Percentiles rank a stretch among this genome's conserved stretches.
Conservation (phyloP, 2,329 filamentous ascomycete genomes). For the Plectosphaerella sp. region DNA sequence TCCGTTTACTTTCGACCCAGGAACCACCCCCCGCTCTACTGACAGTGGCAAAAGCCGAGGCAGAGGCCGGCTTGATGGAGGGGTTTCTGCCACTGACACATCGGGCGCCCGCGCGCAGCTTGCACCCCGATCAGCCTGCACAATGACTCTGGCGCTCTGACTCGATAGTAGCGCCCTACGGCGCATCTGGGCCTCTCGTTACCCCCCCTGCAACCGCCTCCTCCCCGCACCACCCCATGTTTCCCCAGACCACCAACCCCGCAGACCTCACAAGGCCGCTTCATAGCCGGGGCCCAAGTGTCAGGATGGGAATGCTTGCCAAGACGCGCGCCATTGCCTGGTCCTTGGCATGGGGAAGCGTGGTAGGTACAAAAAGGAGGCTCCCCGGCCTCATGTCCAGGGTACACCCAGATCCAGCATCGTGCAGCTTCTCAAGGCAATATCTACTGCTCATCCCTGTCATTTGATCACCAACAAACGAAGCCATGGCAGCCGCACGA, state of each 20-base stretch:
- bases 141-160: conserved; percentile 8
- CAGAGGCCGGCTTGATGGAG: neutral
- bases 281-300: neutral
- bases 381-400: neutral
- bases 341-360: neutral
- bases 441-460: too few species aligned
- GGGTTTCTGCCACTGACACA: neutral
- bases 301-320: neutral
- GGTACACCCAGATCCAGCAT: neutral
- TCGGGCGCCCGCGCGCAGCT: neutral
- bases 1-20: neutral
- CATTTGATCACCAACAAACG: too few species aligned
- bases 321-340: neutral
- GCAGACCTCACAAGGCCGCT: neutral
- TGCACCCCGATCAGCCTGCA: too few species aligned
- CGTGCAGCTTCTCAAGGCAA: too few species aligned
- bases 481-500: neutral
- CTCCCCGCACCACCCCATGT: conserved; percentile 7
- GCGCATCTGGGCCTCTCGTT: neutral
- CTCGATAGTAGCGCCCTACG: conserved; percentile 1
- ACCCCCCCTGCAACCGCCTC: neutral
- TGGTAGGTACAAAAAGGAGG: neutral
- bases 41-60: neutral
- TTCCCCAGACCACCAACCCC: conserved; percentile 4
- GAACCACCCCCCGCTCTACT: neutral